Evolutionary conservation across 345 rosid genomes (phyloP).

Genomic region (Kandelia obovata): DNA sequence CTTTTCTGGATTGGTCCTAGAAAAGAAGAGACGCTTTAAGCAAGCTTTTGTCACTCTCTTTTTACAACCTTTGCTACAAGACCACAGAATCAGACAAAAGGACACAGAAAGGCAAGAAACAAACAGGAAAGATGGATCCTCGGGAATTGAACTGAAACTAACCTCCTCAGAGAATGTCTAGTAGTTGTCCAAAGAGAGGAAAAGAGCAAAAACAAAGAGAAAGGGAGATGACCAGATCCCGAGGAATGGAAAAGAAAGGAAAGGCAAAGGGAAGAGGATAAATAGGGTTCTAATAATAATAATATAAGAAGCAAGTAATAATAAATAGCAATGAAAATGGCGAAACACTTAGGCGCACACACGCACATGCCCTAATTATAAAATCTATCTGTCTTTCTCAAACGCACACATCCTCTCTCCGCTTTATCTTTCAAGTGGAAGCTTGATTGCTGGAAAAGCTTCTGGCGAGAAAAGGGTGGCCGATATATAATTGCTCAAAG

Average conservation of each 20-base stretch:
- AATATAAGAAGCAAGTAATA: constrained; percentile 45
- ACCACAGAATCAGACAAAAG: constrained; percentile 33
- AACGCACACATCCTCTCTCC: constrained; percentile 15
- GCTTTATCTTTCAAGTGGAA: constrained; percentile 33
- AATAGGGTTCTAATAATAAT: constrained; percentile 29
- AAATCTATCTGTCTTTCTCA: constrained; percentile 23
- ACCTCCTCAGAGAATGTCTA: constrained; percentile 13
- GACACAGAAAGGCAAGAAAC: constrained; percentile 22
- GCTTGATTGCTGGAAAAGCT: constrained; percentile 80
- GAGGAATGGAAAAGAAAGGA: constrained; percentile 28
- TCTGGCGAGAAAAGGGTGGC: constrained; percentile 40
- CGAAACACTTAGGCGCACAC: constrained; percentile 5
- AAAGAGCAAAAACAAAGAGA: constrained; percentile 6
- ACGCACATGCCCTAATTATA: constrained; percentile 60
- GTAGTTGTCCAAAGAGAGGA: constrained; percentile 11
- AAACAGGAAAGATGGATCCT: constrained; percentile 41
- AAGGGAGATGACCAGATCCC: constrained; percentile 57
- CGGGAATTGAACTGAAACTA: constrained; percentile 53
- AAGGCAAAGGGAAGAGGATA: constrained; percentile 9
- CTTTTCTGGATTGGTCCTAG: not conserved
- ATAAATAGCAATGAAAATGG: constrained; percentile 16
- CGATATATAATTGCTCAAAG: constrained; percentile 33
- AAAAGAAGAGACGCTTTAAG: constrained; percentile 4
- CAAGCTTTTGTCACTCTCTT: constrained; percentile 6
- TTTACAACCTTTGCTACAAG: constrained; percentile 12